Evolutionary conservation across 73 alveolate genomes (phyloP).

Genomic region (Stentor coeruleus): DNA sequence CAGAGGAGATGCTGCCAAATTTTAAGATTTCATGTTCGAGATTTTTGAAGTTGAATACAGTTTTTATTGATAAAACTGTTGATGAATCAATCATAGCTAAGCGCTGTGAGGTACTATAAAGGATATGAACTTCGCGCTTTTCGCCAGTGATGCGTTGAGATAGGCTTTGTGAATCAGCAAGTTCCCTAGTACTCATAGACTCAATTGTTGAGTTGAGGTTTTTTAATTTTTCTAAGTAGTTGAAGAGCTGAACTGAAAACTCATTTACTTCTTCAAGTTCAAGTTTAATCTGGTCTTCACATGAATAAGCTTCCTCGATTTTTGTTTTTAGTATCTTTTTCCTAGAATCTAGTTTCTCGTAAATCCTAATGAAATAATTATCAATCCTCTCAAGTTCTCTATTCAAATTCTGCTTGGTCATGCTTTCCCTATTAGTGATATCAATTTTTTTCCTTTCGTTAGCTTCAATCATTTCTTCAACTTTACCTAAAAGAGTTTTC

Average conservation of each 20-base stretch:
- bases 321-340: background rate
- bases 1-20: constrained; percentile 23
- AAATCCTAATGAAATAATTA: background rate
- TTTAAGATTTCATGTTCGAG: constrained; percentile 27
- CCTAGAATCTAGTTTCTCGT: background rate
- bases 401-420: background rate
- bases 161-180: background rate
- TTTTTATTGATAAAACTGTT: background rate
- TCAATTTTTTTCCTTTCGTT: background rate
- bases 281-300: background rate
- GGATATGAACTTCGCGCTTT: constrained; percentile 26
- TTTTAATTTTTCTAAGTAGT: constrained; percentile 2
- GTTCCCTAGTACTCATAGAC: background rate
- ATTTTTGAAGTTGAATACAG: constrained; percentile 1
- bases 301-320: constrained; percentile 10
- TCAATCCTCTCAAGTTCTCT: constrained; percentile 17
- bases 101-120: background rate
- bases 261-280: background rate
- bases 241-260: background rate
- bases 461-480: constrained; percentile 20
- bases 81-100: background rate
- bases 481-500: constrained; percentile 4
- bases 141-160: background rate
- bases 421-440: background rate
- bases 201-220: background rate